Evolutionary conservation across 306 rosid species (phyloP).

Genomic region (Albizia julibrissin): DNA sequence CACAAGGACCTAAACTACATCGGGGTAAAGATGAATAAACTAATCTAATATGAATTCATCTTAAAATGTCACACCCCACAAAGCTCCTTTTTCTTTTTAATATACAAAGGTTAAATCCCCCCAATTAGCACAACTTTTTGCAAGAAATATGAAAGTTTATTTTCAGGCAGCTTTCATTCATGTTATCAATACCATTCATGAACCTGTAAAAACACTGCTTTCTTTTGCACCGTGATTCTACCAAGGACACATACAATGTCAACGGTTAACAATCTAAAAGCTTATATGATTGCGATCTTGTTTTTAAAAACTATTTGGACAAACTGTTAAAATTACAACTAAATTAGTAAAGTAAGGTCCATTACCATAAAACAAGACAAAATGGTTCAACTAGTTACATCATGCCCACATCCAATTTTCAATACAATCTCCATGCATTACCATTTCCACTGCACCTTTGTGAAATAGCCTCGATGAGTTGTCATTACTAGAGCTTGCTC

Average conservation of each 20-base stretch:
- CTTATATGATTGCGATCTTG: not conserved
- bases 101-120: not conserved
- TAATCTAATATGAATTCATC: not conserved
- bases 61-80: not conserved
- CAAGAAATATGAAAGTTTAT: not conserved
- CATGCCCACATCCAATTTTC: not conserved
- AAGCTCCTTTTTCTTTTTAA: not conserved
- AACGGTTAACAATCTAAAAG: not conserved
- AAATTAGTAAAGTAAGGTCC: too few species aligned
- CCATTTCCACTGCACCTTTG: not conserved
- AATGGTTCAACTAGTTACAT: not conserved
- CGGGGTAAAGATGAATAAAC: not conserved
- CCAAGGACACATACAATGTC: too few species aligned
- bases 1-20: not conserved
- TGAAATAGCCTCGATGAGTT: not conserved
- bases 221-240: not conserved
- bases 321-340: not conserved
- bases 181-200: too few species aligned
- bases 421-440: not conserved
- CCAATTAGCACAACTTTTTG: not conserved
- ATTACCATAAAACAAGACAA: not conserved
- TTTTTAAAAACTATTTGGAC: too few species aligned
- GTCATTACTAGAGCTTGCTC: not conserved
- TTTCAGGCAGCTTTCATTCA: not conserved
- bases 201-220: too few species aligned